Percentiles rank a stretch among this genome's conserved stretches.
phyloP scores from a whole-genome alignment of 2,329 filamentous ascomycete species.

The Colletotrichum ledebouriae region DNA sequence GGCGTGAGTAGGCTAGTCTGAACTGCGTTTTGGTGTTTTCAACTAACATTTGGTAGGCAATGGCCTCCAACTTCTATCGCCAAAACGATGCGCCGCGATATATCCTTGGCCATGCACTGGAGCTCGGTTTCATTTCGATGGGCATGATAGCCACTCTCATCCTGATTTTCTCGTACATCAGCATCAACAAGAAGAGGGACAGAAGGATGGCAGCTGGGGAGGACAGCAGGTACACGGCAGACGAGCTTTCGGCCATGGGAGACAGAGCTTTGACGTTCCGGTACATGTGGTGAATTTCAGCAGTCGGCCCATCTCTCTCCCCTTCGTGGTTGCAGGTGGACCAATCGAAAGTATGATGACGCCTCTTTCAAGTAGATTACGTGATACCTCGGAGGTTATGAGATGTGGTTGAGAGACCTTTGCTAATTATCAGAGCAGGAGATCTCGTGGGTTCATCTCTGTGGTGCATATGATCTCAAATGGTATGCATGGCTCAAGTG shows the following conservation, averaged over 20 bases:
- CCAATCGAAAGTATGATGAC: too few relatives aligned
- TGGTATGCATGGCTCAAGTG: too few relatives aligned
- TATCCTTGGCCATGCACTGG: constrained; percentile 63
- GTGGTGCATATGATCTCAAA: too few relatives aligned
- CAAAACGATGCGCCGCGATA: constrained; percentile 62
- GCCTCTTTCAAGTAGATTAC: too few relatives aligned
- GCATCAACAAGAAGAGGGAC: constrained; percentile 71
- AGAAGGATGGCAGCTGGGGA: constrained; percentile 58
- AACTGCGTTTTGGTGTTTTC: accelerated
- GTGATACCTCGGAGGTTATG: too few relatives aligned
- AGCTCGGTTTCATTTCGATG: constrained; percentile 62
- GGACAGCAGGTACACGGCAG: constrained; percentile 54
- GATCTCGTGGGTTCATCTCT: too few relatives aligned
- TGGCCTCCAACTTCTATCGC: constrained; percentile 81
- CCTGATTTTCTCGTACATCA: constrained; percentile 64
- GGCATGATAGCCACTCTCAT: constrained; percentile 61
- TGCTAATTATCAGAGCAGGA: too few relatives aligned
- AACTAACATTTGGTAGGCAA: constrained; percentile 59
- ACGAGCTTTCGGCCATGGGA: constrained; percentile 70
- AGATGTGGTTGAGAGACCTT: too few relatives aligned
- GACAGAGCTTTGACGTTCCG: constrained; percentile 74
- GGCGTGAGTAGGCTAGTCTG: constrained; percentile 53
- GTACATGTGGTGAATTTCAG: constrained; percentile 63
- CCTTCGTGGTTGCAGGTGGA: too few relatives aligned
- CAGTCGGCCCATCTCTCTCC: background rate